phyloP scores from a whole-genome alignment of 164 flowering plant species.

The Magnolia kwangsiensis region DNA sequence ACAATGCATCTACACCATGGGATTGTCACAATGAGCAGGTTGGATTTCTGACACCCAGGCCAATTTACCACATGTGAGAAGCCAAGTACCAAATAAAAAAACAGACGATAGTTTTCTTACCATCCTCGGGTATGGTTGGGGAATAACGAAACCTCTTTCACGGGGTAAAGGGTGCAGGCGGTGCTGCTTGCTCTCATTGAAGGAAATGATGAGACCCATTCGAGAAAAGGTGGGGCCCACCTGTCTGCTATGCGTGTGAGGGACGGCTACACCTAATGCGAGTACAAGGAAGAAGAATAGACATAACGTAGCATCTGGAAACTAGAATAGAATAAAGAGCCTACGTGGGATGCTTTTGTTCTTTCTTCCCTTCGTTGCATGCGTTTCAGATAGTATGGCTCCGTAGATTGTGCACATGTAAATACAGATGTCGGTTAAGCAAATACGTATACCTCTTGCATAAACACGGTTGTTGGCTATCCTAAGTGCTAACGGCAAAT shows the following conservation, averaged over 20 bases:
- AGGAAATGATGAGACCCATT: background rate
- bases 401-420: too few relatives aligned
- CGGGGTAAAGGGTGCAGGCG: background rate
- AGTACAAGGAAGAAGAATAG: background rate
- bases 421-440: too few relatives aligned
- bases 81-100: background rate
- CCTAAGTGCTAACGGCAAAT: too few relatives aligned
- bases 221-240: background rate
- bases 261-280: background rate
- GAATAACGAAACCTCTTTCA: background rate
- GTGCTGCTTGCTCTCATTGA: background rate
- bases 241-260: background rate
- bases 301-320: too few relatives aligned
- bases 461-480: too few relatives aligned
- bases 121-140: background rate
- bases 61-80: background rate
- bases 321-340: too few relatives aligned
- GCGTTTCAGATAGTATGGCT: too few relatives aligned
- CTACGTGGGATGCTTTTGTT: too few relatives aligned
- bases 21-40: background rate
- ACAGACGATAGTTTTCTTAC: background rate
- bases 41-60: background rate
- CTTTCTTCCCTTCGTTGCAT: too few relatives aligned
- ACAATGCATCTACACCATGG: background rate
- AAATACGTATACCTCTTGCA: too few relatives aligned